These are phyloP conservation scores for Cutaneotrichosporon sp. DNA, from an alignment of 1,284 basidiomycete genomes.

Conservation along the genomic window DNA sequence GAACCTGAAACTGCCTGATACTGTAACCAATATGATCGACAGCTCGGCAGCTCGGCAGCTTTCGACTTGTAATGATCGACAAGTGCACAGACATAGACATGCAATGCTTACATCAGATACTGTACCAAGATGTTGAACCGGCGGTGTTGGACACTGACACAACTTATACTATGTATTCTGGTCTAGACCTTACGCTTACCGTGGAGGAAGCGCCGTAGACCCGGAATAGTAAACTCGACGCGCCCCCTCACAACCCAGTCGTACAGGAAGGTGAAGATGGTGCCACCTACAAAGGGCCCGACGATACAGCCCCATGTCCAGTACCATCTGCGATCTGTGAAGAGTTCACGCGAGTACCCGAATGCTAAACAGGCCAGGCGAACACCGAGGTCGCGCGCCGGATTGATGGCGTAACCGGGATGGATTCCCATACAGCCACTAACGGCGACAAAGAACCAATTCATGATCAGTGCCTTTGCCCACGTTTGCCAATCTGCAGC, in stretches of 20 bases:
- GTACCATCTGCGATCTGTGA: slow-evolving; percentile 27
- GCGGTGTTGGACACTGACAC: neutral
- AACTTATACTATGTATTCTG: neutral
- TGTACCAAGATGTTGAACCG: neutral
- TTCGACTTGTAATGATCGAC: too few species aligned
- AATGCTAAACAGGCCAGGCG: slow-evolving; percentile 29
- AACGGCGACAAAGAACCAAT: slow-evolving; percentile 14
- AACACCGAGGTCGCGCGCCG: slow-evolving; percentile 40
- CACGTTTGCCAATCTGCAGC: slow-evolving; percentile 5
- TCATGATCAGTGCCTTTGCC: slow-evolving; percentile 9
- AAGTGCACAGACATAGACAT: neutral
- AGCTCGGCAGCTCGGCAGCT: too few species aligned
- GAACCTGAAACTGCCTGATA: neutral
- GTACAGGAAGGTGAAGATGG: neutral
- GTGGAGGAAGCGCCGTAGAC: neutral
- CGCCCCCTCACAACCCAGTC: slow-evolving; percentile 11
- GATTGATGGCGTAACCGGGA: slow-evolving; percentile 34
- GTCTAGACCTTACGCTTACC: neutral
- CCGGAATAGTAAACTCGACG: slow-evolving; percentile 8
- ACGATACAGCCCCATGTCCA: slow-evolving; percentile 24
- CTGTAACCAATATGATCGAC: neutral
- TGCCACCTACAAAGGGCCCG: slow-evolving; percentile 5
- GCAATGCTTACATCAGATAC: neutral
- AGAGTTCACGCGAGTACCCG: slow-evolving; percentile 32
- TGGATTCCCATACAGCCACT: slow-evolving; percentile 20